Conservation (phyloP, 306 rosid genomes). For the Vachellia pachyceras region DNA sequence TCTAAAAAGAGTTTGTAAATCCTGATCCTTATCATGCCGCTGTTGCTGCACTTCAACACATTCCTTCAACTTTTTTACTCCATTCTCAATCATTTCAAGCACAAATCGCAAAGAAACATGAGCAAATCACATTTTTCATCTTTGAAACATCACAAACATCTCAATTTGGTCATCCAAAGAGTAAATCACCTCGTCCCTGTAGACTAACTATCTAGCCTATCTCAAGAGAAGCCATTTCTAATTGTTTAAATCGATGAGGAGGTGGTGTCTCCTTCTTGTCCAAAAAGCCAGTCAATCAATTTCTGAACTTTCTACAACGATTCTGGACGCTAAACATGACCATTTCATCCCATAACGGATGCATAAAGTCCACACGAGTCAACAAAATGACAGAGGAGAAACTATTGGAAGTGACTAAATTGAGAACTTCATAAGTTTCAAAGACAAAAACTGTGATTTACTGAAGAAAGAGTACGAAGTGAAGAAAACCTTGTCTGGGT, state of each 20-base stretch:
- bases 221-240: not conserved
- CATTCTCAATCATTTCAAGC: conserved; percentile 12
- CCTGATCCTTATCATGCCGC: conserved; percentile 58
- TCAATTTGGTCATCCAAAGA: not conserved
- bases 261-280: not conserved
- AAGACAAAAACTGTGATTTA: no score
- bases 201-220: not conserved
- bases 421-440: no score
- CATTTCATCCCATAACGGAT: no score
- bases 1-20: conserved; percentile 62
- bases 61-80: conserved; percentile 24
- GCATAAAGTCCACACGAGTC: no score
- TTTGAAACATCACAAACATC: not conserved
- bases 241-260: conserved; percentile 21
- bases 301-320: no score
- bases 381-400: no score
- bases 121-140: not conserved
- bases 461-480: no score
- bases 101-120: conserved; percentile 27
- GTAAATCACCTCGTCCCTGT: not conserved
- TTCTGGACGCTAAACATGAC: no score
- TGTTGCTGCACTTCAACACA: conserved; percentile 48
- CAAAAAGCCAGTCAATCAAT: no score
- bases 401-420: no score
- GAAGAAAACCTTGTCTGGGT: no score